Evolutionary conservation across 1,284 basidiomycete genomes (phyloP), one percentile per base, ranked within the genome.

Genomic region (Peniophora sp.): DNA sequence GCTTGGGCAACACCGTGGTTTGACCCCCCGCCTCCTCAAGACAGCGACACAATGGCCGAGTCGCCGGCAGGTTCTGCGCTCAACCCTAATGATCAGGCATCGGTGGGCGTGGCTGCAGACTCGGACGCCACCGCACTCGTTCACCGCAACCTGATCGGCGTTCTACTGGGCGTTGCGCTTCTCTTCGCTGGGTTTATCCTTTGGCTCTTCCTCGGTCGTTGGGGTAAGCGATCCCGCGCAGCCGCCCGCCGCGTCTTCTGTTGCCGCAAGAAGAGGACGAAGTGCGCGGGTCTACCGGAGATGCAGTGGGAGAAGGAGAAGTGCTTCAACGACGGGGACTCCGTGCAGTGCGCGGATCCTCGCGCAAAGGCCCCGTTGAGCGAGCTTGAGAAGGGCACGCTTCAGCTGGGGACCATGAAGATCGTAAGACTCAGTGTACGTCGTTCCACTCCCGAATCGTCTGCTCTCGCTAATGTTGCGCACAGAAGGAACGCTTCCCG

Each of bases 101-200:
- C 37, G 15, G n/a, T 15, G 37, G n/a, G 10, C 10, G 37, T 17
- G 15, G n/a, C 37, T 15, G 37, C 37, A 41, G n/a, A 20, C 37
- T 41, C 37, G 8, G n/a, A 41, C 8, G 37, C 37, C 8, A 20
- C 18, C 37, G 37, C 37, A 15, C 49, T 61, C 52, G 55, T 50
- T 18, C 53, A 54, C 46, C 56, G 57, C 50, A 64, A 65, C 57
- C 54, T 62, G 48, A 48, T 64, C 51, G 68, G 66, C 37, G 51
- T 66, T 52, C 49, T 66, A 58, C 53, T 68, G 53, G 55, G 63
- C 51, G 57, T 56, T 43, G 52, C 59, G 20, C 52, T 68, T 48
- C 51, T 61, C 42, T 12, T 62, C 49, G 39, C 63, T 48, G 64
- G 52, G 3, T 24, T 65, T 54, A 50, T 49, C 12, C 59, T 68